Evolutionary conservation across 352 stramenopile species (phyloP).

Genomic region (Pythium guiyangense): DNA sequence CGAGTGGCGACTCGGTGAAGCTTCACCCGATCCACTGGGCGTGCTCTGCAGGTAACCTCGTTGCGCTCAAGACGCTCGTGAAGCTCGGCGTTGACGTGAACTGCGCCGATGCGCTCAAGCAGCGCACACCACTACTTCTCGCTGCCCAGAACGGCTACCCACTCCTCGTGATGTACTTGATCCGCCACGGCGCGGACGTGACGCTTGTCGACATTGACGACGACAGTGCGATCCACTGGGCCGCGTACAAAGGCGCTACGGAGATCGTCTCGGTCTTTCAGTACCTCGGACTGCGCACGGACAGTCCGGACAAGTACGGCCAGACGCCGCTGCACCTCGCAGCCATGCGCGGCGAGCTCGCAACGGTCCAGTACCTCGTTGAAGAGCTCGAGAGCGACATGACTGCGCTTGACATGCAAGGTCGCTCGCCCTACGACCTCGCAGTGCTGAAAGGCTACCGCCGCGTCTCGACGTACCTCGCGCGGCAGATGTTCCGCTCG

Average conservation of each 20-base stretch:
- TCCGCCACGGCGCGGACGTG: conserved; percentile 67
- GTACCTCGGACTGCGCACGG: conserved; percentile 63
- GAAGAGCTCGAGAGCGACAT: conserved; percentile 73
- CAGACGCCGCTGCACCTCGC: conserved; percentile 84
- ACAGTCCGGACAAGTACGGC: conserved; percentile 61
- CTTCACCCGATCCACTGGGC: conserved; percentile 85
- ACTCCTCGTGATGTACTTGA: conserved; percentile 70
- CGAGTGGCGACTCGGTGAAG: conserved; percentile 52
- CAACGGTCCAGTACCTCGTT: conserved; percentile 73
- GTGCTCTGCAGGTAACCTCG: conserved; percentile 68
- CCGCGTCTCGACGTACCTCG: conserved; percentile 53
- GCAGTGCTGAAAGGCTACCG: conserved; percentile 51
- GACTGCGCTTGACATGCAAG: conserved; percentile 37
- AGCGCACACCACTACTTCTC: conserved; percentile 71
- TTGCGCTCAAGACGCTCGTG: conserved; percentile 53
- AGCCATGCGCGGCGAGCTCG: conserved; percentile 65
- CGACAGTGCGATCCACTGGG: conserved; percentile 84
- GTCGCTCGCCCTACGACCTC: conserved; percentile 55
- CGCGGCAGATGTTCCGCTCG: conserved; percentile 25
- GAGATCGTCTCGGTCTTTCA: conserved; percentile 84
- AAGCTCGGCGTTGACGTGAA: conserved; percentile 70
- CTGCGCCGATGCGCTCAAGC: conserved; percentile 63
- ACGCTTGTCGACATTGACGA: conserved; percentile 55
- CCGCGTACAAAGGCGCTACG: conserved; percentile 79
- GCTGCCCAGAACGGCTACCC: conserved; percentile 75